Evolutionary conservation across 2,329 filamentous ascomycete species (phyloP).

Genomic region (Tolypocladium sp.): DNA sequence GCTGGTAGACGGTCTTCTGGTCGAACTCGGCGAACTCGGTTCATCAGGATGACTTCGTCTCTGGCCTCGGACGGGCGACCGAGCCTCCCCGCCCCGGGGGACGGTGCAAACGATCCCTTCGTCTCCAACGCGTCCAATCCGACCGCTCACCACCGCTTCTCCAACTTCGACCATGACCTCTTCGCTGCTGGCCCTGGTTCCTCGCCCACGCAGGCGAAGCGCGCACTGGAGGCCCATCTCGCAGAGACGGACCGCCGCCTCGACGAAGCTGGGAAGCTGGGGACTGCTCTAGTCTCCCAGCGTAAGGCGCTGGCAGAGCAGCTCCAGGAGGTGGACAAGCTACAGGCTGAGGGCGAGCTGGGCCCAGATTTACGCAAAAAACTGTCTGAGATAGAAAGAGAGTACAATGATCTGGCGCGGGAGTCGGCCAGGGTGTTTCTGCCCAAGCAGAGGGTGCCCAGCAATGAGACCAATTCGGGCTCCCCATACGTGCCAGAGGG

Average conservation of each 20-base stretch:
- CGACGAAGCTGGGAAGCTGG: conserved; percentile 82
- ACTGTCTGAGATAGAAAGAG: conserved; percentile 79
- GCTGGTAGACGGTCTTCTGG: not conserved
- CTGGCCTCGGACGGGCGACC: conserved; percentile 30
- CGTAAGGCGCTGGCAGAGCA: conserved; percentile 74
- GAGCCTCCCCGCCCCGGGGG: conserved; percentile 27
- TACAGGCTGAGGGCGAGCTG: conserved; percentile 68
- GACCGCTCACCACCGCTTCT: conserved; percentile 59
- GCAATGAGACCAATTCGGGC: conserved; percentile 47
- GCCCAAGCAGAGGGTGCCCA: conserved; percentile 72
- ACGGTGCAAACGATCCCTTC: conserved; percentile 46
- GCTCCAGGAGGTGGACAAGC: conserved; percentile 73
- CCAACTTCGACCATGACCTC: conserved; percentile 70
- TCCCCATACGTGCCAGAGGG: conserved; percentile 46
- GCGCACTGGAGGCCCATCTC: conserved; percentile 82
- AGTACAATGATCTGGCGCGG: conserved; percentile 87
- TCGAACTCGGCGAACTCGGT: conserved; percentile 2
- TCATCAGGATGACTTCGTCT: conserved; percentile 31
- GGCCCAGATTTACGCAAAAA: conserved; percentile 74
- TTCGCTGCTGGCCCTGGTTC: conserved; percentile 68
- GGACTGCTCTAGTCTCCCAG: conserved; percentile 80
- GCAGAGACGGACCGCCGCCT: conserved; percentile 87
- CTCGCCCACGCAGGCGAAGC: conserved; percentile 80
- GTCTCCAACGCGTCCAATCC: conserved; percentile 35
- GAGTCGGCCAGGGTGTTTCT: conserved; percentile 86